Base-by-base conservation (phyloP, 2,329 filamentous ascomycete genomes). In the Knufia fluminis region DNA sequence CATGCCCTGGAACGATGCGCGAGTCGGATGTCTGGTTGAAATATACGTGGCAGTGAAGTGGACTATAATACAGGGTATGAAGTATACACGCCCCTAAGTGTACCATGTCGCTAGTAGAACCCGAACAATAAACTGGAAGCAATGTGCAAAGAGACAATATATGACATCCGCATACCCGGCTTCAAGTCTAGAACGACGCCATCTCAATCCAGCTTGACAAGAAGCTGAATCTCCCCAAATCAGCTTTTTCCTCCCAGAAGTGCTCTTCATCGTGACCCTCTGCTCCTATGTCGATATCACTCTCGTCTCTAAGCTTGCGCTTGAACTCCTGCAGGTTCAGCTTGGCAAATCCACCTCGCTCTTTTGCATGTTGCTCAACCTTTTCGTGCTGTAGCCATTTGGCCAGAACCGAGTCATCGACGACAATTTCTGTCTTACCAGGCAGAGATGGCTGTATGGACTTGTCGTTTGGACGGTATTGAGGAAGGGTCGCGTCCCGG, bases 191-290 rank as follows among this genome's bases (percentile, higher is more conserved):
- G 62, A 82, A 78, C 63, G 74, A 73, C 59, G 78, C 78, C 74
- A 80, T 74, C 55, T 96, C 90, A 66, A 96, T 86, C 91, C 91
- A 97, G 60, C 80, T 86, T 52, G 86, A 86, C 41, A 96, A 73
- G 66, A 95, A 91, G 57, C 53, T 54, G 50, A 60, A 44, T 36
- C 39, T 55, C 10, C 58, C 58, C 35, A 60, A 47, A 36, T 59
- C 57, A 16, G 51, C 48, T 41, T 54, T 58, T 32, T 52, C 54
- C 46, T 56, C 55, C 56, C 56, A 58, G 14, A 32, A 42, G 17
- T 54, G 36, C 6, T 38, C 43, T 6, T 53, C 52, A 8, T 45
- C 35, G 22, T 32, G 40, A 4, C 44, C 38, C 7, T 41, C 33
- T 20, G 46, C 31, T 3, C 33, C 42, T 19, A 23, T 31, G 19